These are phyloP conservation scores for Galerina sulciceps DNA, from an alignment of 768 basidiomycete species.

Conservation along the genomic window DNA sequence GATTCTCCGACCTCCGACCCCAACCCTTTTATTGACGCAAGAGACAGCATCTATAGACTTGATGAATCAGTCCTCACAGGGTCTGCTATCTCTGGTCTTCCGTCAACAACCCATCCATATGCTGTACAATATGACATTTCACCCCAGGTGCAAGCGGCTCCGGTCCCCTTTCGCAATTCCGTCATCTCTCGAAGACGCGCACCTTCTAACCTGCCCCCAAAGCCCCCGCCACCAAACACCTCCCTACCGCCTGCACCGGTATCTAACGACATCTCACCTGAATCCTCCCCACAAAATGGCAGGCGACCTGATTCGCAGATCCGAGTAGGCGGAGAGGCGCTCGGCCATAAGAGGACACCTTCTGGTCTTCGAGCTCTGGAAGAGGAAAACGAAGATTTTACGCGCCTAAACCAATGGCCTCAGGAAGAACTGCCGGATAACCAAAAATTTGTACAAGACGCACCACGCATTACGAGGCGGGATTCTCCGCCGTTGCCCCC, in stretches of 20 bases:
- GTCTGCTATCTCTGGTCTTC: slow-evolving; percentile 32
- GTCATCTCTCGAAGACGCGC: slow-evolving; percentile 51
- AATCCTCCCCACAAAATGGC: slow-evolving; percentile 28
- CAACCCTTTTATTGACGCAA: slow-evolving; percentile 23
- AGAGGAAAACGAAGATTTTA: slow-evolving; percentile 57
- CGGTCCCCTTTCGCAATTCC: slow-evolving; percentile 33
- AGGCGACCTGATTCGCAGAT: slow-evolving; percentile 32
- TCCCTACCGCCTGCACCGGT: slow-evolving; percentile 65
- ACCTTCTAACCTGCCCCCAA: slow-evolving; percentile 64
- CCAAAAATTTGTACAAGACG: slow-evolving; percentile 40
- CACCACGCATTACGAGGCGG: slow-evolving; percentile 44
- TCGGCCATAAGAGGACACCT: slow-evolving; percentile 42
- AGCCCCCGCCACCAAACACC: slow-evolving; percentile 65
- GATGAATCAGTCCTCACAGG: slow-evolving; percentile 38
- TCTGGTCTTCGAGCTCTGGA: slow-evolving; percentile 65
- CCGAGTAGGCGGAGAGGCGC: slow-evolving; percentile 35
- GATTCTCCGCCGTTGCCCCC: slow-evolving; percentile 74
- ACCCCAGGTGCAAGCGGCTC: slow-evolving; percentile 25
- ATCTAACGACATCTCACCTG: slow-evolving; percentile 29
- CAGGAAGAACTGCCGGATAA: slow-evolving; percentile 25
- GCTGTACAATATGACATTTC: slow-evolving; percentile 47
- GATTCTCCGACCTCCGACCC: slow-evolving; percentile 27
- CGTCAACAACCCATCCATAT: slow-evolving; percentile 53
- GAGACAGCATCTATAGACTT: slow-evolving; percentile 47
- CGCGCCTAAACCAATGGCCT: slow-evolving; percentile 21